Evolutionary conservation across 352 stramenopile species (phyloP), one percentile per base, ranked within the genome.

Genomic region (Phytophthora kernoviae): DNA sequence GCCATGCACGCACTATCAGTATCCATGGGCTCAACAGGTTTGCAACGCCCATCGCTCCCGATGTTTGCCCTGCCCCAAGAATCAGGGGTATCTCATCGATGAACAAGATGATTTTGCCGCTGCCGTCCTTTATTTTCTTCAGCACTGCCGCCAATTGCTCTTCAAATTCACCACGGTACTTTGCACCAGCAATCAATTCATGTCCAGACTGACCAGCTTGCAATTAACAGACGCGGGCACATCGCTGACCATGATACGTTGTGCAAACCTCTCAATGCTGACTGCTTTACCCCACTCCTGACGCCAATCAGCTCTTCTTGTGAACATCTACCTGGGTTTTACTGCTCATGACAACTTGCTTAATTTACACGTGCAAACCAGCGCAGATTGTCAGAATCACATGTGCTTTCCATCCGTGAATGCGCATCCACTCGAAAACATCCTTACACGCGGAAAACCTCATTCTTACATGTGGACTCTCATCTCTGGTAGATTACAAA

Each of bases 81-180:
- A 99, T 90, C 34, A 98, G 48, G 76, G 99, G 96, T 68, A 99
- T 94, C 62, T 99, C 98, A 46, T 99, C 98, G 49, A 99, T 98
- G 65, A 99, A 99, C 36, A 99, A 66, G 42, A 99, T 97, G 62
- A 99, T 97, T 60, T 98, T 96, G 55, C 91, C 93, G 54, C 98
- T 82, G 50, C 94, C 94, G 21, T 96, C 86, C 59, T 97, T 87
- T 45, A 97, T 85, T 50, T 98, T 91, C 64, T 97, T 96, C 52
- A 99, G 71, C 30, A 99, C 96, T 12, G 88, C 87, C 61, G 98
- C 97, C 15, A 99, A 68, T 22, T 97, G 81, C 66, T 99, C 97
- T 79, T 99, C 98, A 73, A 99, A 99, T 65, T 99, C 97, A 44
- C 98, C 98, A 17, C 96, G 83, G 68, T 98, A 99, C 65, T 98